Percentiles rank a stretch among this genome's conserved stretches.
Evolutionary conservation across 2,329 filamentous ascomycete species (phyloP).

Genomic region (Cercospora sp.): DNA sequence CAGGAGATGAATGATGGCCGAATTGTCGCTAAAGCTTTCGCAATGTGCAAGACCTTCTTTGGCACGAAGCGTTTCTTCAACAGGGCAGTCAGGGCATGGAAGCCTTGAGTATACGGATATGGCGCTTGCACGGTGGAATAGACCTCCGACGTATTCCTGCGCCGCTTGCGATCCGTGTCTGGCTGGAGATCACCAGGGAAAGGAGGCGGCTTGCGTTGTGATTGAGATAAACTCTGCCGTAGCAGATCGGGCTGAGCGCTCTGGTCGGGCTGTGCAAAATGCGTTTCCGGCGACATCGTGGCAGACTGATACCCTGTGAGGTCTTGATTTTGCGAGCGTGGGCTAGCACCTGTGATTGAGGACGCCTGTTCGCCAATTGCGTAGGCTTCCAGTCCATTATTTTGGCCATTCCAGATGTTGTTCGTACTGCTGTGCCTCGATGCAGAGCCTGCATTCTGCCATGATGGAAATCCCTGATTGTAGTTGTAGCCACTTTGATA

Average conservation of each 20-base stretch:
- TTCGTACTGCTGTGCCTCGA: constrained; percentile 47
- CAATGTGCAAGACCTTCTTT: constrained; percentile 77
- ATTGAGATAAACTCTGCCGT: constrained; percentile 39
- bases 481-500: constrained; percentile 29
- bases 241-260: constrained; percentile 36
- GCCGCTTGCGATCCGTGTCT: constrained; percentile 48
- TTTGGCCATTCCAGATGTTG: constrained; percentile 47
- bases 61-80: constrained; percentile 76
- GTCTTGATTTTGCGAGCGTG: constrained; percentile 56
- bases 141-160: constrained; percentile 75
- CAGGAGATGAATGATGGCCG: constrained; percentile 91
- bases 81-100: constrained; percentile 82
- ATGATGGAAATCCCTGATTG: constrained; percentile 31
- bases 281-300: constrained; percentile 36
- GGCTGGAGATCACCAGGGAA: constrained; percentile 36
- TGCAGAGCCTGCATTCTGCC: constrained; percentile 40
- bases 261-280: constrained; percentile 37
- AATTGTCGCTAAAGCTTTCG: constrained; percentile 83
- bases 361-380: constrained; percentile 61
- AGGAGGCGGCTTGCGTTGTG: constrained; percentile 34
- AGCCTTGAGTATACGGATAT: constrained; percentile 86
- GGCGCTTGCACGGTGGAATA: constrained; percentile 89
- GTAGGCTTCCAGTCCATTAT: constrained; percentile 54
- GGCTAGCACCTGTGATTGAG: constrained; percentile 60
- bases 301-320: constrained; percentile 43